A percentile compares a stretch with the other conserved stretches of the same genome.
Conservation (phyloP, 179 eudicot species). For the Amaranthus tricolor region DNA sequence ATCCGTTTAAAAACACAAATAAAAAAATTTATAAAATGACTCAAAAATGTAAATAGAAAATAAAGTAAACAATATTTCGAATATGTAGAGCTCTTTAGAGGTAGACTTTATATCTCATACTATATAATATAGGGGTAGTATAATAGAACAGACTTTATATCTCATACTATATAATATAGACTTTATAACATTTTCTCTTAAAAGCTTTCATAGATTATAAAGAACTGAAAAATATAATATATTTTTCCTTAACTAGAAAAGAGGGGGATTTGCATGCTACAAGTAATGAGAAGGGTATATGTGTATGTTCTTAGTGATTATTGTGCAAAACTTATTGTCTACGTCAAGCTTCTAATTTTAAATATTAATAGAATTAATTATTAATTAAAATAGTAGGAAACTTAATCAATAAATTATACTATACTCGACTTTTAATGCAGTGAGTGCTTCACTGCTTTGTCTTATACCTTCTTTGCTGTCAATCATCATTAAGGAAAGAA, state of each 20-base stretch:
- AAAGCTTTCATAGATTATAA: no score
- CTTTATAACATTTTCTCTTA: no score
- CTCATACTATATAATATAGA: no score
- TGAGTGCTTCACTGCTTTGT: slow-evolving; percentile 27
- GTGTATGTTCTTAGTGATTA: slow-evolving; percentile 26
- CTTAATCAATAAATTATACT: slow-evolving; percentile 17
- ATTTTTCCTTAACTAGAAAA: not conserved
- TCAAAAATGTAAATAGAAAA: no score
- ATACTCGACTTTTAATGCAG: slow-evolving; percentile 32
- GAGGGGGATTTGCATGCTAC: slow-evolving; percentile 10
- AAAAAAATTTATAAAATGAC: no score
- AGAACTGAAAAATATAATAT: no score
- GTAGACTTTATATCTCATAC: no score
- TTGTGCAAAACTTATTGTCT: slow-evolving; percentile 30
- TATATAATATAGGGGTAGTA: not conserved
- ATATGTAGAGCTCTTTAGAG: no score
- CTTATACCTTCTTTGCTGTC: slow-evolving; percentile 20
- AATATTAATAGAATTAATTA: not conserved
- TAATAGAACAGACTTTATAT: no score
- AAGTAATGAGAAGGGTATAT: slow-evolving; percentile 32
- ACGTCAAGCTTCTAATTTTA: slow-evolving; percentile 10
- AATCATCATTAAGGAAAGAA: not conserved
- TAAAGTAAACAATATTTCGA: no score
- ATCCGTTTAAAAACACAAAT: no score
- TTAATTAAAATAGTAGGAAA: slow-evolving; percentile 15